These are phyloP conservation scores for Clausena lansium DNA, from an alignment of 345 rosid genomes.

Conservation along the genomic window DNA sequence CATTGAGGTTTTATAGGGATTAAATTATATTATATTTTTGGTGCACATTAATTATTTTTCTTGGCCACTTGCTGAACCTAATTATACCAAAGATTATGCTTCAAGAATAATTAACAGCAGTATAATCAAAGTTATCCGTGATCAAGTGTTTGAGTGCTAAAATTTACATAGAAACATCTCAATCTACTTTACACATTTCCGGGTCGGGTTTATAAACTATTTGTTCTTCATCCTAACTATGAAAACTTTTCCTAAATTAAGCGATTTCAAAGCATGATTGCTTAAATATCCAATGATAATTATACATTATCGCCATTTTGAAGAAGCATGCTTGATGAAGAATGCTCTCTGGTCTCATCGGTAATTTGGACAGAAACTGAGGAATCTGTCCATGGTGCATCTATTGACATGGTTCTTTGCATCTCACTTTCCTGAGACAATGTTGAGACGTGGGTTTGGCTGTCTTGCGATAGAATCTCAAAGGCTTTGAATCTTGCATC, in stretches of 20 bases:
- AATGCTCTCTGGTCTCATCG: slow-evolving; percentile 28
- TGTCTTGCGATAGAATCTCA: slow-evolving; percentile 61
- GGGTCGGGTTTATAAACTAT: not conserved
- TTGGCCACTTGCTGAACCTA: no score
- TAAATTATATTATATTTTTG: no score
- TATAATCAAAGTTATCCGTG: no score
- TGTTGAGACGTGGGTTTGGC: slow-evolving; percentile 46
- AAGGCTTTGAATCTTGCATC: slow-evolving; percentile 84
- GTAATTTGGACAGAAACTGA: slow-evolving; percentile 36
- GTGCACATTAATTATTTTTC: no score
- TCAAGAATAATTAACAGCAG: no score
- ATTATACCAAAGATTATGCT: no score
- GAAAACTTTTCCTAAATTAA: not conserved
- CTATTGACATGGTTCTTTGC: slow-evolving; percentile 48
- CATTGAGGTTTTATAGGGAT: not conserved
- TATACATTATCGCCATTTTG: not conserved
- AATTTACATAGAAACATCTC: no score
- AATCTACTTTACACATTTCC: not conserved
- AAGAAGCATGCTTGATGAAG: slow-evolving; percentile 35
- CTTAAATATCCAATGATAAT: not conserved
- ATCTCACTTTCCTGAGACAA: slow-evolving; percentile 40
- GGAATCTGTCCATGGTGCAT: slow-evolving; percentile 70
- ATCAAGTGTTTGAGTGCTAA: no score
- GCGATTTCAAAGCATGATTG: not conserved
- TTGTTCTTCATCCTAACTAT: not conserved